phyloP scores from a whole-genome alignment of 2,329 filamentous ascomycete species.

The Herpotrichia juniperi region DNA sequence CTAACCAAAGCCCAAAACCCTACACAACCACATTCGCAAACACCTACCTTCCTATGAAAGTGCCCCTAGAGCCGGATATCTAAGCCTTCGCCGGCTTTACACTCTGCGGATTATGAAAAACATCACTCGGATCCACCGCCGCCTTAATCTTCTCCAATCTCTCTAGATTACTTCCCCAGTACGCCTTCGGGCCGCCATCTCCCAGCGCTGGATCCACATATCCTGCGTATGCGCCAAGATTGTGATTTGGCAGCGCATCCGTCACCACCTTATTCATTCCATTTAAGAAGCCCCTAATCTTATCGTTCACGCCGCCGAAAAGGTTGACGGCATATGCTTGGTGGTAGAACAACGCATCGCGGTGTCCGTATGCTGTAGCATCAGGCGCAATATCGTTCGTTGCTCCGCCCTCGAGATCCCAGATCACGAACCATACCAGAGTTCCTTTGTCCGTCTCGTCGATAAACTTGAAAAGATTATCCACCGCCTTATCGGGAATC shows the following conservation, averaged over 20 bases:
- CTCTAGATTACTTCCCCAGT: slow-evolving; percentile 50
- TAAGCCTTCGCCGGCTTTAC: slow-evolving; percentile 25
- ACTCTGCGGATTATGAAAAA: slow-evolving; percentile 45
- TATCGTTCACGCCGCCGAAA: slow-evolving; percentile 36
- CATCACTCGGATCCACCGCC: slow-evolving; percentile 46
- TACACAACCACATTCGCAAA: too few species aligned
- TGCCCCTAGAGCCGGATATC: too few species aligned
- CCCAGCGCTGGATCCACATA: slow-evolving; percentile 58
- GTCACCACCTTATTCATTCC: slow-evolving; percentile 48
- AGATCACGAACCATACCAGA: slow-evolving; percentile 42
- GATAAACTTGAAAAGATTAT: slow-evolving; percentile 41
- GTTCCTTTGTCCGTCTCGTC: slow-evolving; percentile 39
- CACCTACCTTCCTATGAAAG: too few species aligned
- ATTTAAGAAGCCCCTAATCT: slow-evolving; percentile 48
- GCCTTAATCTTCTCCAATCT: slow-evolving; percentile 47
- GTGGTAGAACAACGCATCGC: slow-evolving; percentile 41
- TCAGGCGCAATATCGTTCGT: slow-evolving; percentile 37
- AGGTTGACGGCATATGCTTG: slow-evolving; percentile 46
- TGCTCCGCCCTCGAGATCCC: slow-evolving; percentile 41
- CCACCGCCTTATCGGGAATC: slow-evolving; percentile 33
- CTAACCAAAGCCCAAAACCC: too few species aligned
- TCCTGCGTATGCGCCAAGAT: slow-evolving; percentile 58
- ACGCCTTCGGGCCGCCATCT: slow-evolving; percentile 50
- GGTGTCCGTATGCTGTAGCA: slow-evolving; percentile 41
- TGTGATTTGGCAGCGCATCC: slow-evolving; percentile 31